A percentile compares a stretch with the other conserved stretches of the same genome.
Evolutionary conservation across 2,329 filamentous ascomycete genomes (phyloP).

Genomic region (Fusarium sp.): DNA sequence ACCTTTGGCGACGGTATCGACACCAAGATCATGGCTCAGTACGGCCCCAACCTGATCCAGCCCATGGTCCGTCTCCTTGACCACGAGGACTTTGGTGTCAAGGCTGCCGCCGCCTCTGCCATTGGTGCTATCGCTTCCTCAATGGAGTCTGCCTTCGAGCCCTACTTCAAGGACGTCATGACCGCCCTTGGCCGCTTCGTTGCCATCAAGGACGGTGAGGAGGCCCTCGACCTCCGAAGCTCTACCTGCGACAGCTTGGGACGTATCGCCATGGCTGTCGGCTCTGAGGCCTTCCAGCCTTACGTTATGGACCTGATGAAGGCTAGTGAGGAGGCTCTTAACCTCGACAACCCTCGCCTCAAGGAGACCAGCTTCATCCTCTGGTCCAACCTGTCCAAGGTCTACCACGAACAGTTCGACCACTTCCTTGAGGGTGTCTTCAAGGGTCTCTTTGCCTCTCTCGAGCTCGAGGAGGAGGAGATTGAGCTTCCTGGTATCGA

Average conservation of each 20-base stretch:
- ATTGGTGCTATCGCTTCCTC: conserved; percentile 91
- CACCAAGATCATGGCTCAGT: conserved; percentile 78
- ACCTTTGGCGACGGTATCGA: conserved; percentile 92
- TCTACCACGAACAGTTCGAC: conserved; percentile 87
- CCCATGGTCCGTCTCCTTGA: conserved; percentile 86
- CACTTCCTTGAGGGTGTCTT: conserved; percentile 84
- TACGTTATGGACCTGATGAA: conserved; percentile 93
- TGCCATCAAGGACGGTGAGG: conserved; percentile 86
- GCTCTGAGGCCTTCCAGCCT: conserved; percentile 85
- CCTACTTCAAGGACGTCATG: conserved; percentile 95
- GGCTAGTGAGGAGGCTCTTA: conserved; percentile 89
- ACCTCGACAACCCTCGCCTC: conserved; percentile 88
- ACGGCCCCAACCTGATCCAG: conserved; percentile 84
- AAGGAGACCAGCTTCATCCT: conserved; percentile 98
- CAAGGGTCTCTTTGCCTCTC: conserved; percentile 82
- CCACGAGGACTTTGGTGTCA: conserved; percentile 89
- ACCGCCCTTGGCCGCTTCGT: conserved; percentile 86
- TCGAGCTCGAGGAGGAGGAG: conserved; percentile 91
- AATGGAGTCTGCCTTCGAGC: conserved; percentile 83
- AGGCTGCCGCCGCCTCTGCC: conserved; percentile 88
- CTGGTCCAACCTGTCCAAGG: conserved; percentile 94
- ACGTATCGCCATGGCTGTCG: conserved; percentile 90
- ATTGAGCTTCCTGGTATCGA: conserved; percentile 76
- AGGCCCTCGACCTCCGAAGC: conserved; percentile 89
- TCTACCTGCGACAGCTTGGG: conserved; percentile 94